These are phyloP conservation scores for Spencermartinsiella ligniputridi DNA, from an alignment of 1,139 yeast genomes.

Conservation along the genomic window DNA sequence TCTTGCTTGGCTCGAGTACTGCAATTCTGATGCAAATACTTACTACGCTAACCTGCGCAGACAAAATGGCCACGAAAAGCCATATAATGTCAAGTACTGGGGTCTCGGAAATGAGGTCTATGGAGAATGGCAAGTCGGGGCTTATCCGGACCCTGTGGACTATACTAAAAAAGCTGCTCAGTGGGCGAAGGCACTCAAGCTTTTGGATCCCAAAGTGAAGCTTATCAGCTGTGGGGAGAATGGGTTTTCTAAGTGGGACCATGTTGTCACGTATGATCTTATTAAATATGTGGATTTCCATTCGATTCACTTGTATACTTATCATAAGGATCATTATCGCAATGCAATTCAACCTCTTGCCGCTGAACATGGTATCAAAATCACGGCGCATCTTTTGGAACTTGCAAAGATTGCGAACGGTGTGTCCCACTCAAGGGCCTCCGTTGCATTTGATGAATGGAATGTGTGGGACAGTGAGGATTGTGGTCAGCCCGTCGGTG, in stretches of 20 bases:
- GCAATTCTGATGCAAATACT: constrained; percentile 33
- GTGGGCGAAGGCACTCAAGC: constrained; percentile 37
- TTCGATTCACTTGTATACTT: constrained; percentile 36
- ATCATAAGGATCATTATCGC: constrained; percentile 27
- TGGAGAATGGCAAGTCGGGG: constrained; percentile 39
- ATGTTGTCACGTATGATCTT: constrained; percentile 28
- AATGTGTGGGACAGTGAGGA: constrained; percentile 36
- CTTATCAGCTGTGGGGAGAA: constrained; percentile 34
- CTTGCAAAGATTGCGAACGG: constrained; percentile 27
- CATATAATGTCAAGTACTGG: constrained; percentile 37
- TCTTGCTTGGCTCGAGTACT: constrained; percentile 36
- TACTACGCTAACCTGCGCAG: constrained; percentile 33
- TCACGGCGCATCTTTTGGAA: constrained; percentile 31
- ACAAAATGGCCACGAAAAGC: constrained; percentile 34
- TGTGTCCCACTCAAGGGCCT: constrained; percentile 18
- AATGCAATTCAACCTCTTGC: constrained; percentile 34
- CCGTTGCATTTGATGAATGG: constrained; percentile 38
- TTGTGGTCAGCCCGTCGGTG: constrained; percentile 21
- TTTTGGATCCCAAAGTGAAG: constrained; percentile 31
- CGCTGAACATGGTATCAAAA: constrained; percentile 35
- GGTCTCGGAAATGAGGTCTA: constrained; percentile 37
- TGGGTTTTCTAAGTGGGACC: constrained; percentile 34
- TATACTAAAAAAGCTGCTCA: constrained; percentile 32
- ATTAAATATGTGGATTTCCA: constrained; percentile 32
- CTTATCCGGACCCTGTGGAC: constrained; percentile 29